Conservation (phyloP, 192 early-diverging fungal species). For the Haplosporangium gracile region DNA sequence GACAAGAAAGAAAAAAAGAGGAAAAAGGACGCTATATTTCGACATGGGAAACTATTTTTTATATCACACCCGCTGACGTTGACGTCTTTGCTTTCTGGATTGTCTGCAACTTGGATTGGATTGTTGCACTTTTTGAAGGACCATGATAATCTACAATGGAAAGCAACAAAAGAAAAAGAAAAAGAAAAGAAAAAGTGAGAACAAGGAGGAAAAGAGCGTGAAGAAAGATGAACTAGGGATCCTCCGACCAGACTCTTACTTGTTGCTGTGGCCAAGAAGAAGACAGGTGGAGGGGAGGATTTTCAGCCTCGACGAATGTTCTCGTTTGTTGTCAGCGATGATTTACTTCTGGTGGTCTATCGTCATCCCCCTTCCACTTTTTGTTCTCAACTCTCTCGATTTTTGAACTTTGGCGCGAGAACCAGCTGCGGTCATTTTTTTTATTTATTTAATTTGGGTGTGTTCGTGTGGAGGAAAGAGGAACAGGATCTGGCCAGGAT, state of each 20-base stretch:
- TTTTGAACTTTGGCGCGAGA: neutral
- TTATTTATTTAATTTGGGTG: neutral
- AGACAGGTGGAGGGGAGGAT: too few relatives aligned
- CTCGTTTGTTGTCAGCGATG: too few relatives aligned
- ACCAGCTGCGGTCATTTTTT: neutral
- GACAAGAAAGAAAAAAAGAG: neutral
- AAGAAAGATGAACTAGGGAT: too few relatives aligned
- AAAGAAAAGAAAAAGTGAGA: too few relatives aligned
- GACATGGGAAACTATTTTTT: slow-evolving; percentile 1
- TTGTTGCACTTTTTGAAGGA: neutral
- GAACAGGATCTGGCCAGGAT: neutral
- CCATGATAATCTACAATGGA: neutral
- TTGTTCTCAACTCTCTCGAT: too few relatives aligned
- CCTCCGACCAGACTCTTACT: too few relatives aligned
- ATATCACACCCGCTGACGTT: neutral
- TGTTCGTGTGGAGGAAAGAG: neutral
- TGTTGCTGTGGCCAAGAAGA: too few relatives aligned
- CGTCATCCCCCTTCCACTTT: too few relatives aligned
- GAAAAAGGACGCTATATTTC: slow-evolving; percentile 1
- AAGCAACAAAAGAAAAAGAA: neutral
- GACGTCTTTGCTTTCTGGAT: neutral
- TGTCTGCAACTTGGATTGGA: neutral
- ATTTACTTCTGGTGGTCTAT: too few relatives aligned
- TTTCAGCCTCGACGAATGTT: too few relatives aligned
- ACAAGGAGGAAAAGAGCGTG: too few relatives aligned